Evolutionary conservation across 2,329 filamentous ascomycete species (phyloP), one percentile per base, ranked within the genome.

Genomic region (Amphichorda felina): DNA sequence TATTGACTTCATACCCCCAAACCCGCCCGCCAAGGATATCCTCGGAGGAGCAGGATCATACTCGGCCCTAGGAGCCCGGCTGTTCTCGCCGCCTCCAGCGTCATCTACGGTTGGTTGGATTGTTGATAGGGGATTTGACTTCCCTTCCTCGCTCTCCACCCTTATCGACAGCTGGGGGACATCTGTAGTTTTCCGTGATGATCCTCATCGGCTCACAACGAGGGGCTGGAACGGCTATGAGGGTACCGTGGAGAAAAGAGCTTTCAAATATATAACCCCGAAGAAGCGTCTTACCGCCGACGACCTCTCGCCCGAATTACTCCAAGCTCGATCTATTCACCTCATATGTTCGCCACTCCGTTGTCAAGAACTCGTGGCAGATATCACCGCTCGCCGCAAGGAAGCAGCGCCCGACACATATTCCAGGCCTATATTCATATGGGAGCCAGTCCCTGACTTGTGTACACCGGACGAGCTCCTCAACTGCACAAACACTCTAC

Each of bases 391-490:
- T 4, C 68, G 76, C 21, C 63, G 73, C 8, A 68, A 66, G 47
- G 57, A 57, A 8, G 42, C 60, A 17, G 41, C 46, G 11, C 42
- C 56, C 1, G 52, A 57, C 31, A 41, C 48, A 9, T 66, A 64
- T 44, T 48, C 63, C 1, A 70, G 72, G 33, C 83, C 88, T 1
- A 58, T 87, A 6, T 85, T 95, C 53, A 75, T 96, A 35, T 98
- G 89, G 89, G 91, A 98, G 54, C 91, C 91, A 1, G 83, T 95
- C 2, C 91, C 91, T 2, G 86, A 95, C 56, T 69, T 85, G 1
- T 95, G 88, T 55, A 79, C 72, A 0, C 78, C 85, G 0, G 74
- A 77, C 29, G 70, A 80, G 51, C 59, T 79, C 19, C 62, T 79
- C 9, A 76, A 77, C 48, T 75, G 69, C 52, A 79, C 74, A 34